Conservation (phyloP, 495 filamentous ascomycete species). For the Aspergillus asperescens region DNA sequence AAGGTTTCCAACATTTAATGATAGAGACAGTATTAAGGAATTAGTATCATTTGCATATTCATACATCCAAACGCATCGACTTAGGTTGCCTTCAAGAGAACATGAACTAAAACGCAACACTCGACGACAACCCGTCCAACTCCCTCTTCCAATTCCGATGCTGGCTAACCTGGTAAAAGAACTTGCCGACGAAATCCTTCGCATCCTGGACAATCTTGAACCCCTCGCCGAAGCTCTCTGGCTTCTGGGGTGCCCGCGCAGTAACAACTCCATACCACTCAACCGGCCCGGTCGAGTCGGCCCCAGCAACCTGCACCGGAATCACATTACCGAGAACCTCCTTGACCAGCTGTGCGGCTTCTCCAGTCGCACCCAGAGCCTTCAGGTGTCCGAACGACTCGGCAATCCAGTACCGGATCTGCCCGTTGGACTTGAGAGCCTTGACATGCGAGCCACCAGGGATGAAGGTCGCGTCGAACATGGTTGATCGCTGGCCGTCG, state of each 20-base stretch:
- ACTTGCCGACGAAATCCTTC: slow-evolving; percentile 61
- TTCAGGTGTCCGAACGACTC: slow-evolving; percentile 81
- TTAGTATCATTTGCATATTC: too few species aligned
- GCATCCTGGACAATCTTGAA: slow-evolving; percentile 39
- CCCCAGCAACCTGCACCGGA: slow-evolving; percentile 51
- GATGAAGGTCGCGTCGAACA: slow-evolving; percentile 81
- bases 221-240: slow-evolving; percentile 34
- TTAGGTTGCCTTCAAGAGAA: too few species aligned
- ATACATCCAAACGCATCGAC: too few species aligned
- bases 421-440: slow-evolving; percentile 63
- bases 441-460: slow-evolving; percentile 64
- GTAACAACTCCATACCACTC: slow-evolving; percentile 46
- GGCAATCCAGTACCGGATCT: slow-evolving; percentile 76
- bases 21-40: too few species aligned
- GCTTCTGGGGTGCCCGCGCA: slow-evolving; percentile 32
- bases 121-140: slow-evolving; percentile 55
- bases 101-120: slow-evolving; percentile 24
- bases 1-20: too few species aligned
- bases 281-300: slow-evolving; percentile 42
- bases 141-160: slow-evolving; percentile 70
- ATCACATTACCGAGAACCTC: slow-evolving; percentile 42
- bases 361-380: slow-evolving; percentile 62
- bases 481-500: slow-evolving; percentile 73
- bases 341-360: slow-evolving; percentile 61
- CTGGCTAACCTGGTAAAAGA: slow-evolving; percentile 57